Base-by-base conservation (phyloP, 768 basidiomycete species). In the Leccinum barrowsii region DNA sequence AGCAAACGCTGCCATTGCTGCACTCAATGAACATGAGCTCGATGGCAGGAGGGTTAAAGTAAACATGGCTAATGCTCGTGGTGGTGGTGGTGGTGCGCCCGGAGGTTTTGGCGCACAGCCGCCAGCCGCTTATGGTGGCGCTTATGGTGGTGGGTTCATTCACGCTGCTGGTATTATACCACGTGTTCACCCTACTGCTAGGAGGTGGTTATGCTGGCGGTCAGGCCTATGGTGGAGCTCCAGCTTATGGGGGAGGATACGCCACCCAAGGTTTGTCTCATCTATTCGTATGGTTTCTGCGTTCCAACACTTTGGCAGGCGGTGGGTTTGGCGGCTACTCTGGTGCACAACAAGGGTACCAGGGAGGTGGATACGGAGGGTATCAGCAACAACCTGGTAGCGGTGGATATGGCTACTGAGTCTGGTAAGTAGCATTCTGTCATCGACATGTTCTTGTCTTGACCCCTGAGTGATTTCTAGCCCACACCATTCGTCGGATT, bases 21-120 rank as follows among this genome's bases (percentile, higher is more conserved):
- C 72, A 44, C 77, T 96, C 72, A 89, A 98, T 76, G 95, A 97
- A 70, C 85, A 89, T 65, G 92, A 96, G 64, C 85, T 98, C 62
- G 96, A 98, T 75, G 94, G 95, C 52, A 85, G 96, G 64, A 82
- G 90, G 59, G 86, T 98, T 71, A 93, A 93, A 74, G 85, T 87
- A 26, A 98, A 96, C 79, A 78, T 90, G 54, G 88, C 89, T 40
- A 90, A 92, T 62, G 84, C 87, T 51, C 82, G 87, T 75, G 82
- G 82, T 4, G 77, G 80, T 54, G 82, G 83, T 0, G 80, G 82
- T 37, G 83, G 83, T 0, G 46, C 19, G 17, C 12, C 26, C 10
- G 67, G 65, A 30, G 68, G 66, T 17, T 68, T 65, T 24, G 15
- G 47, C 52, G 59, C 62, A 2, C 73, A 65, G 7, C 71, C 77